phyloP scores from a whole-genome alignment of 257 asterid genomes.

The Gardenia jasminoides region DNA sequence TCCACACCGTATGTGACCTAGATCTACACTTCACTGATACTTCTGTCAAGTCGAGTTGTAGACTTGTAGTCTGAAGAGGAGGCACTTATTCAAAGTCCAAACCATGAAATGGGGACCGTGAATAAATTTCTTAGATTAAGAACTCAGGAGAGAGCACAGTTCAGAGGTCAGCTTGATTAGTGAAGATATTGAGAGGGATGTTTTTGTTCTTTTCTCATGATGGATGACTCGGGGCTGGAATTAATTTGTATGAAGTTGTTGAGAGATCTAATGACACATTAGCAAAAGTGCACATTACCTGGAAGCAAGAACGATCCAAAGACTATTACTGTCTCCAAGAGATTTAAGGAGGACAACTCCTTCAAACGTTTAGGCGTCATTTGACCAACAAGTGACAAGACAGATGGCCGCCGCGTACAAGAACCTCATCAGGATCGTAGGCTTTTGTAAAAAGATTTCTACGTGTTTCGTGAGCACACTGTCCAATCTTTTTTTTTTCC shows the following conservation, averaged over 20 bases:
- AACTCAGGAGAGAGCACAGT: not conserved
- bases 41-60: slow-evolving; percentile 42
- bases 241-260: not conserved
- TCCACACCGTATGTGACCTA: not conserved
- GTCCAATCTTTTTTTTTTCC: too few relatives aligned
- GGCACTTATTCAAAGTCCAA: slow-evolving; percentile 87
- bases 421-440: not conserved
- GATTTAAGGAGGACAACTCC: not conserved
- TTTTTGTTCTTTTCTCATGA: slow-evolving; percentile 10
- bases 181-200: slow-evolving; percentile 22
- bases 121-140: not conserved
- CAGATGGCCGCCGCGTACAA: slow-evolving; percentile 7
- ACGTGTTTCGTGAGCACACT: too few relatives aligned
- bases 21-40: slow-evolving; percentile 9
- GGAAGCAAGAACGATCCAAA: not conserved
- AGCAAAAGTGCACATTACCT: not conserved
- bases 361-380: not conserved
- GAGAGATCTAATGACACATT: not conserved
- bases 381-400: not conserved
- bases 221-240: not conserved
- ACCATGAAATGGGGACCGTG: slow-evolving; percentile 61
- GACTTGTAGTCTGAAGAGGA: slow-evolving; percentile 82
- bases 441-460: too few relatives aligned
- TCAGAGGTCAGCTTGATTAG: not conserved
- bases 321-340: not conserved